Conservation (phyloP, 179 eudicot species). For the Silene vulgaris region DNA sequence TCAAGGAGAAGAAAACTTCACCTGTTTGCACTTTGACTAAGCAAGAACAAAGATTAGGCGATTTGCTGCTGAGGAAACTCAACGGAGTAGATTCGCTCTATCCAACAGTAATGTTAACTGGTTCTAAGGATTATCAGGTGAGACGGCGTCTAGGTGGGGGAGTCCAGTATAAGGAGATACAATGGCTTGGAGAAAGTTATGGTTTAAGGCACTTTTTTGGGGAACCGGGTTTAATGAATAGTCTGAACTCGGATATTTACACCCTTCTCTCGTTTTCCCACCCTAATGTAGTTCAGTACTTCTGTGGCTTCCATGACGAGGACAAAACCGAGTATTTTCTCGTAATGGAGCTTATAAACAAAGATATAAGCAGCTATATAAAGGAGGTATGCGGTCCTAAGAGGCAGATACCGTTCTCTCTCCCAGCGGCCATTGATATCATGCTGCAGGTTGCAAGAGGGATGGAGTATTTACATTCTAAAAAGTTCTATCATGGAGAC, state of each 20-base stretch:
- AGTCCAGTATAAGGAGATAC: conserved; percentile 73
- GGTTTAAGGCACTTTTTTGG: conserved; percentile 52
- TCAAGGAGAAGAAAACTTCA: conserved; percentile 41
- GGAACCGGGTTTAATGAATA: conserved; percentile 33
- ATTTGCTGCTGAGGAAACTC: conserved; percentile 46
- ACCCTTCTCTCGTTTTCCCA: conserved; percentile 52
- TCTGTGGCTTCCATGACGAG: conserved; percentile 66
- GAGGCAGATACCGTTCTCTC: conserved; percentile 56
- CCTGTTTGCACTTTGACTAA: conserved; percentile 24
- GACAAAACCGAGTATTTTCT: conserved; percentile 67
- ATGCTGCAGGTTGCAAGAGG: conserved; percentile 92
- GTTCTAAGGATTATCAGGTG: conserved; percentile 62
- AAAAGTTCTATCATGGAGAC: conserved; percentile 69
- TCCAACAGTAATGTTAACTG: conserved; percentile 43
- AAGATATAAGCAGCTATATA: conserved; percentile 54
- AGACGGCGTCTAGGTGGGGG: conserved; percentile 68
- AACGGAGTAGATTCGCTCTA: conserved; percentile 34
- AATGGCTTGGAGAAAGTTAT: conserved; percentile 82
- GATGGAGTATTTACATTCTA: conserved; percentile 77
- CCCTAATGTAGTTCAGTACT: conserved; percentile 54
- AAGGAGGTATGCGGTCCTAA: conserved; percentile 62
- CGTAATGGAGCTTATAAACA: conserved; percentile 71
- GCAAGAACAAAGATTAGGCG: conserved; percentile 48
- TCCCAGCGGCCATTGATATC: conserved; percentile 62
- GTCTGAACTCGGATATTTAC: conserved; percentile 32